Conservation (phyloP, 768 basidiomycete species). For the Asterophora lycoperdoides region DNA sequence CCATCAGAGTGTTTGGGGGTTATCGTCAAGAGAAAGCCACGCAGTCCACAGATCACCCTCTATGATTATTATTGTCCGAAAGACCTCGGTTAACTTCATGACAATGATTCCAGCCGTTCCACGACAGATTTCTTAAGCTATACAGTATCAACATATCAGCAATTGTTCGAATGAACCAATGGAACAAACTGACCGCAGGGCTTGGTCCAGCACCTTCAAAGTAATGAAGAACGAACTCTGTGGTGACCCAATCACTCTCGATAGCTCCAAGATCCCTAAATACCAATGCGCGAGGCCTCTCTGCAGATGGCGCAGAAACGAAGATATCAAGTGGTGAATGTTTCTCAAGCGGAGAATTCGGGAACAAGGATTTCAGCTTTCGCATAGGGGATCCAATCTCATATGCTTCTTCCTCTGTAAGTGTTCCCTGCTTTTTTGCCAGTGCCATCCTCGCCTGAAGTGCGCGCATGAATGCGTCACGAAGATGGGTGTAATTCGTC, state of each 20-base stretch:
- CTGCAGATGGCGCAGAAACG: conserved; percentile 52
- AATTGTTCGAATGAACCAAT: background rate
- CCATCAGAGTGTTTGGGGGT: too few species aligned
- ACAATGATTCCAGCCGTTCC: conserved; percentile 33
- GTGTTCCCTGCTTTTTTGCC: conserved; percentile 44
- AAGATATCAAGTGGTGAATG: conserved; percentile 66
- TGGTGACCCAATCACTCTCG: conserved; percentile 71
- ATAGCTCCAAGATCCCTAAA: conserved; percentile 72
- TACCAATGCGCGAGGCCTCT: conserved; percentile 49
- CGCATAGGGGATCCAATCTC: conserved; percentile 59
- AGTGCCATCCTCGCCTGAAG: conserved; percentile 56
- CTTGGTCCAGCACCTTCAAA: conserved; percentile 70
- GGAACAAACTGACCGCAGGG: conserved; percentile 52
- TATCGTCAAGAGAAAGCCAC: too few species aligned
- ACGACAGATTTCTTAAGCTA: conserved; percentile 53
- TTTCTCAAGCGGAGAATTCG: conserved; percentile 63
- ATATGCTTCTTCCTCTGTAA: conserved; percentile 58
- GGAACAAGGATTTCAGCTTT: conserved; percentile 73
- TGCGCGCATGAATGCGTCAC: conserved; percentile 80
- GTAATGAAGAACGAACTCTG: conserved; percentile 69
- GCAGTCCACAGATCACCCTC: too few species aligned
- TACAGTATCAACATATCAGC: background rate
- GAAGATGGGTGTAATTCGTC: conserved; percentile 74
- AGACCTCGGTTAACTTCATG: conserved; percentile 19
- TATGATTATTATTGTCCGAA: too few species aligned